Evolutionary conservation across 2,329 filamentous ascomycete genomes (phyloP), one percentile per base, ranked within the genome.

Genomic region (Verticillium klebahnii): DNA sequence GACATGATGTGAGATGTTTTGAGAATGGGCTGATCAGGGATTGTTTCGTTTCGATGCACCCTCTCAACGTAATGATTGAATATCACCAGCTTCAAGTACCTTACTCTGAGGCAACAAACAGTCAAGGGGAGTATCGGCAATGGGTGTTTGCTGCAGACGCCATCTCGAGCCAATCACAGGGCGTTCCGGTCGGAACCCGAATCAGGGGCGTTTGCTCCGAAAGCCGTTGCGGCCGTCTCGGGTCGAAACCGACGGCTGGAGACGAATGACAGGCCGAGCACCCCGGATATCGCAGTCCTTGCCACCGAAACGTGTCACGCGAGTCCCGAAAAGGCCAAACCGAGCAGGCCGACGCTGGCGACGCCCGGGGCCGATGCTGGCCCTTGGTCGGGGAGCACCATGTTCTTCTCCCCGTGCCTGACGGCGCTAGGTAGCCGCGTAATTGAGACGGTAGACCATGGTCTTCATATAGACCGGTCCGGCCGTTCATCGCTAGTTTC

Each of bases 151-250:
- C 7, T 23, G 9, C 9, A 12, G n/a, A 23, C 45, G 45, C 45
- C 19, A 8, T 23, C 3, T 12, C 31, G n/a, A 19, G 6, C 69
- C 69, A 71, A 62, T 68, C 60, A 69, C 5, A 36, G 7, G 2
- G 0, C 25, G 62, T 23, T 66, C 69, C 69, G 69, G 29, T 14
- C 69, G 69, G 69, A 69, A 69, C 39, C 2, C 17, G 12, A 14
- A 23, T 45, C 55, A 12, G n/a, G 25, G 31, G 55, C 31, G 2
- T 7, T 1, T 7, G 29, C 34, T 36, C 34, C 34, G 34, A 40
- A 52, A 25, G 9, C n/a, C n/a, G 45, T 36, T 36, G 45, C n/a
- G 45, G 19, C 45, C 37, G 17, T 40, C 37, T 40, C 37, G 17
- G 37, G 34, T 36, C 37, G 15, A 40, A 40, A 17, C 37, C 37